phyloP scores from a whole-genome alignment of 164 flowering plant species.

The Aristolochia contorta region DNA sequence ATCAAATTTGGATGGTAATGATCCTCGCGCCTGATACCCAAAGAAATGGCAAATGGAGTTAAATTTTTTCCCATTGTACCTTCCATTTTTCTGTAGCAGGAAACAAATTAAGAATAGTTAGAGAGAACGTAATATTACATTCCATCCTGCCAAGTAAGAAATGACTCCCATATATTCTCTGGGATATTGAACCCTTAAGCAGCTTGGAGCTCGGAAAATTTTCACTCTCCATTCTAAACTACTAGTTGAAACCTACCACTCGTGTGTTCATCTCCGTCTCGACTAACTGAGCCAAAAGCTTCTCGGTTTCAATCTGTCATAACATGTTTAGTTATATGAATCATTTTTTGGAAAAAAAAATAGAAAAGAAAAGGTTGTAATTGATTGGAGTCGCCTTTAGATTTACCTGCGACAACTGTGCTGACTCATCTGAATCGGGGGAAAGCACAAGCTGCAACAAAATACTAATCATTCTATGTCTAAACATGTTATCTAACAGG shows the following conservation, averaged over 20 bases:
- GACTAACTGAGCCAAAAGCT: conserved; percentile 79
- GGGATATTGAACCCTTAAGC: no score
- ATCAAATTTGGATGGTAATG: conserved; percentile 22
- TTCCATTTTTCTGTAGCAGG: conserved; percentile 13
- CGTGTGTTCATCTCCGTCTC: conserved; percentile 74
- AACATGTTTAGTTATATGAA: background rate
- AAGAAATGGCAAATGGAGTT: conserved; percentile 23
- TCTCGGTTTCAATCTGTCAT: conserved; percentile 84
- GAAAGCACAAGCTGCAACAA: conserved; percentile 14
- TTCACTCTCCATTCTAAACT: no score
- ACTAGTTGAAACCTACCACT: conserved; percentile 28
- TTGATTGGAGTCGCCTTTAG: background rate
- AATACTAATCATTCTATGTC: background rate
- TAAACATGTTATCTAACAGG: no score
- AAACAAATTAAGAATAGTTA: background rate
- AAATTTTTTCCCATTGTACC: conserved; percentile 20
- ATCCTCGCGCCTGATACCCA: conserved; percentile 23
- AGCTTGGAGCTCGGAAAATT: no score
- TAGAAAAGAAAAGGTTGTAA: no score
- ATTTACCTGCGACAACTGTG: conserved; percentile 20
- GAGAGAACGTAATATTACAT: background rate
- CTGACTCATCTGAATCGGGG: conserved; percentile 19
- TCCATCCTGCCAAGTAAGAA: background rate
- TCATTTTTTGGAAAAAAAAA: background rate
- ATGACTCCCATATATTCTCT: no score